phyloP scores from a whole-genome alignment of 2,329 filamentous ascomycete genomes.

The Monosporascus sp. region DNA sequence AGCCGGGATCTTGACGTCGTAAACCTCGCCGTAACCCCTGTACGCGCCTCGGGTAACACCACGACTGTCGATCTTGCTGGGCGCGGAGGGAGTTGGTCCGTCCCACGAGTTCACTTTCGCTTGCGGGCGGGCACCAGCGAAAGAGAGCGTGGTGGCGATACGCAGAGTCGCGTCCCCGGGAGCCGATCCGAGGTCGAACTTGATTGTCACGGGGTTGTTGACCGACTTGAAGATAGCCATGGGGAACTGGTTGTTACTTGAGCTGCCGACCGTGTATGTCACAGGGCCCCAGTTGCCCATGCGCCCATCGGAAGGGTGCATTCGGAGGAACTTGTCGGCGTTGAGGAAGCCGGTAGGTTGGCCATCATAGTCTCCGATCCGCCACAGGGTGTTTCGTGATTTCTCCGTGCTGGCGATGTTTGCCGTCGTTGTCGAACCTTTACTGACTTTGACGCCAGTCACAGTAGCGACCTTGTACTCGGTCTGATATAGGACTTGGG shows the following conservation, averaged over 20 bases:
- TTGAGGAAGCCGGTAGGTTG: constrained; percentile 61
- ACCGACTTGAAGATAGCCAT: constrained; percentile 62
- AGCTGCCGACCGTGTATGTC: constrained; percentile 58
- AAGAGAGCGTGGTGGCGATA: constrained; percentile 60
- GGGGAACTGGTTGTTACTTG: constrained; percentile 48
- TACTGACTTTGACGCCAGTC: constrained; percentile 42
- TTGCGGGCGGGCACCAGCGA: constrained; percentile 53
- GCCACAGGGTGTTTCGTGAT: constrained; percentile 51
- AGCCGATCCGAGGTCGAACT: constrained; percentile 48
- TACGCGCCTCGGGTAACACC: constrained; percentile 64
- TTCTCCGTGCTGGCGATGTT: constrained; percentile 42
- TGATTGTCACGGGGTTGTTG: constrained; percentile 57
- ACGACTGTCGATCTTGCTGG: constrained; percentile 58
- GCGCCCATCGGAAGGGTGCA: constrained; percentile 63
- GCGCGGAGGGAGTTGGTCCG: constrained; percentile 44
- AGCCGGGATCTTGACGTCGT: constrained; percentile 55
- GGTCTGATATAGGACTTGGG: constrained; percentile 60
- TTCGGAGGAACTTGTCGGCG: constrained; percentile 60
- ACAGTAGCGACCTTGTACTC: constrained; percentile 51
- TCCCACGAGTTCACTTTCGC: constrained; percentile 53
- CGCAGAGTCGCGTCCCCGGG: constrained; percentile 54
- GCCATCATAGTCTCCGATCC: constrained; percentile 63
- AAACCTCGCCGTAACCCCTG: constrained; percentile 59
- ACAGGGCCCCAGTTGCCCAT: constrained; percentile 57
- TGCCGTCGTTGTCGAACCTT: constrained; percentile 43